A percentile compares a stretch with the other conserved stretches of the same genome.
Evolutionary conservation across 768 basidiomycete genomes (phyloP).

Genomic region (Amanita jacksonii): DNA sequence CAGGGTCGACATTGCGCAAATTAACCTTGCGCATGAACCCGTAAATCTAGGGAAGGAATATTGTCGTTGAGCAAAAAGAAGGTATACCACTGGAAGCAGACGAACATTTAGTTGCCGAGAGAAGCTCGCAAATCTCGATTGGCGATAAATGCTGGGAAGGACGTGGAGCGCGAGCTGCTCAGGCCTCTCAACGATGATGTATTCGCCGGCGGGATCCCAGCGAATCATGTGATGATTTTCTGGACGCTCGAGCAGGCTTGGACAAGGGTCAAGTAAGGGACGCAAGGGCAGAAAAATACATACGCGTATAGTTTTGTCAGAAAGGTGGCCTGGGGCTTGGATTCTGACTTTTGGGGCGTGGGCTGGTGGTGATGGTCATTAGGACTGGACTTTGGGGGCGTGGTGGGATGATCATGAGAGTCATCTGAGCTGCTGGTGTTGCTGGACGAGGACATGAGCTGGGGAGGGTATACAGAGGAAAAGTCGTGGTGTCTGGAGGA

Average conservation of each 20-base stretch:
- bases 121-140: slow-evolving; percentile 96
- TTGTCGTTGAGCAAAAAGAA: slow-evolving; percentile 18
- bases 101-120: slow-evolving; percentile 92
- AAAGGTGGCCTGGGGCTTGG: slow-evolving; percentile 90
- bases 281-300: slow-evolving; percentile 22
- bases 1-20: slow-evolving; percentile 89
- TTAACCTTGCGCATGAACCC: slow-evolving; percentile 99
- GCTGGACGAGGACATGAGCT: slow-evolving; percentile 29
- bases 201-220: slow-evolving; percentile 89
- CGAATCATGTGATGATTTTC: slow-evolving; percentile 97
- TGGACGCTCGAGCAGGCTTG: slow-evolving; percentile 76
- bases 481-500: slow-evolving; percentile 26
- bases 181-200: slow-evolving; percentile 91
- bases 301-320: slow-evolving; percentile 94
- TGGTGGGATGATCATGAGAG: slow-evolving; percentile 37
- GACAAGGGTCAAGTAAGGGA: slow-evolving; percentile 14
- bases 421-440: slow-evolving; percentile 36
- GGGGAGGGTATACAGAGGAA: slow-evolving; percentile 26
- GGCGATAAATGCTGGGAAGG: slow-evolving; percentile 88
- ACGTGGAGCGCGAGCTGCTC: slow-evolving; percentile 92
- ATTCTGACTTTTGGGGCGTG: slow-evolving; percentile 53
- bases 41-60: slow-evolving; percentile 62
- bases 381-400: slow-evolving; percentile 28
- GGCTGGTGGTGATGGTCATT: slow-evolving; percentile 22
- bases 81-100: slow-evolving; percentile 26